Percentiles rank a stretch among this genome's conserved stretches.
Conservation (phyloP, 2,329 filamentous ascomycete species). For the Pseudopyricularia cyperi region DNA sequence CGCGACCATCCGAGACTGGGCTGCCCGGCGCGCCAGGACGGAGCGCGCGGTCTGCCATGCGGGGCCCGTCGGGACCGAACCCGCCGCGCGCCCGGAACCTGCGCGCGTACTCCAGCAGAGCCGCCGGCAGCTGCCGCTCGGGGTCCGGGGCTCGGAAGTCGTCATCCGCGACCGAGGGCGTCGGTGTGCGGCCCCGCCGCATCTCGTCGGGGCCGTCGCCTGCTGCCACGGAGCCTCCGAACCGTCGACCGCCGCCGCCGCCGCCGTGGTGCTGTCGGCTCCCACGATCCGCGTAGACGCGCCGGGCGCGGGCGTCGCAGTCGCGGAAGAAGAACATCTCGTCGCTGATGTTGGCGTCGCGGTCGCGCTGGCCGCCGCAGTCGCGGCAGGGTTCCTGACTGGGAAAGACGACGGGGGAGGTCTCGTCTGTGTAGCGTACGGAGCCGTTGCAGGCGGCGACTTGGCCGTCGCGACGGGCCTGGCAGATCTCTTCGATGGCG, state of each 20-base stretch:
- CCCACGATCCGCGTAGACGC: not conserved
- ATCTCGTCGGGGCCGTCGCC: not conserved
- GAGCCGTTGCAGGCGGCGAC: not conserved
- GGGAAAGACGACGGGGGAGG: not conserved
- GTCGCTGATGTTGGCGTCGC: not conserved
- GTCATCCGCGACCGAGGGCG: not conserved
- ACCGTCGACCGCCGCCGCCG: not conserved
- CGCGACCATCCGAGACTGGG: no score
- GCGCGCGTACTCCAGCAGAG: no score
- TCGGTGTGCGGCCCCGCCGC: not conserved
- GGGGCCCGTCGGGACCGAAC: no score
- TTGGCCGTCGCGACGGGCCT: not conserved
- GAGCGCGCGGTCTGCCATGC: no score
- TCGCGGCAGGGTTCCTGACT: not conserved
- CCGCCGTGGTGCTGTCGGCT: not conserved
- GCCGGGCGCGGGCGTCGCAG: not conserved
- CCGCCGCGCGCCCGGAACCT: no score
- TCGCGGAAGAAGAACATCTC: not conserved
- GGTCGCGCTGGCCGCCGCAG: not conserved
- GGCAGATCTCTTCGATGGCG: not conserved
- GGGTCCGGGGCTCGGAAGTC: not conserved
- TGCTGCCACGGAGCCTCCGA: not conserved
- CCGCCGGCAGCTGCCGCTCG: no score
- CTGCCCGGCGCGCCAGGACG: no score
- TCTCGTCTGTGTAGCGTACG: not conserved